phyloP scores from a whole-genome alignment of 2,329 filamentous ascomycete species.

The Dendryphion nanum region DNA sequence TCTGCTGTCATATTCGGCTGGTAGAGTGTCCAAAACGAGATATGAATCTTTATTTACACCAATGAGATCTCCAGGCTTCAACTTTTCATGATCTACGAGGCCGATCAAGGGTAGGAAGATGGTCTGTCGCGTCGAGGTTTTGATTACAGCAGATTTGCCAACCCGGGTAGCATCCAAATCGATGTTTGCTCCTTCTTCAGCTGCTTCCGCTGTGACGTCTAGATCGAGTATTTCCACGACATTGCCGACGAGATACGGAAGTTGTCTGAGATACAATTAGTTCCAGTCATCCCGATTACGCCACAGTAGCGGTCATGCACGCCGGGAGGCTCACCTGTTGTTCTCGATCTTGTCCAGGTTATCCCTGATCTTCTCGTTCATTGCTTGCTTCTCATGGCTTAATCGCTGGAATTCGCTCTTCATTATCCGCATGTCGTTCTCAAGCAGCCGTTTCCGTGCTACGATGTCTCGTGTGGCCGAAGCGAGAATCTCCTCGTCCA shows the following conservation, averaged over 20 bases:
- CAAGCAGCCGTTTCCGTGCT: constrained; percentile 84
- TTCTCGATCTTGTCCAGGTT: constrained; percentile 99
- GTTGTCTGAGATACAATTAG: constrained; percentile 62
- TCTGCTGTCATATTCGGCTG: constrained; percentile 96
- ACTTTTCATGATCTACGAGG: constrained; percentile 88
- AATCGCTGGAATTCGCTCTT: constrained; percentile 93
- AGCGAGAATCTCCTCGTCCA: constrained; percentile 90
- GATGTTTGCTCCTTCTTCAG: constrained; percentile 97
- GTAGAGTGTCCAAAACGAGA: constrained; percentile 91
- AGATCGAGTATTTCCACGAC: constrained; percentile 96
- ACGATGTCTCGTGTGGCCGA: constrained; percentile 93
- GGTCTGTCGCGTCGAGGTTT: constrained; percentile 96
- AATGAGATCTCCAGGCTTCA: constrained; percentile 95
- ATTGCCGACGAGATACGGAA: constrained; percentile 97
- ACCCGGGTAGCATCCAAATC: constrained; percentile 95
- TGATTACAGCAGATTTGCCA: constrained; percentile 98
- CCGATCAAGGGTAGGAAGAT: constrained; percentile 98
- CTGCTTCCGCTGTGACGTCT: constrained; percentile 92
- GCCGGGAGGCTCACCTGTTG: constrained; percentile 70
- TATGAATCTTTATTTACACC: constrained; percentile 99
- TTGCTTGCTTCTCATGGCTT: constrained; percentile 90
- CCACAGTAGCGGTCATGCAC: neutral
- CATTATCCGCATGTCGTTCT: constrained; percentile 99
- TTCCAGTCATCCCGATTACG: neutral
- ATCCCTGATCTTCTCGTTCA: constrained; percentile 99